Percentiles rank a stretch among this genome's conserved stretches.
Conservation (phyloP, 345 rosid genomes). For the Streptanthus diversifolius region DNA sequence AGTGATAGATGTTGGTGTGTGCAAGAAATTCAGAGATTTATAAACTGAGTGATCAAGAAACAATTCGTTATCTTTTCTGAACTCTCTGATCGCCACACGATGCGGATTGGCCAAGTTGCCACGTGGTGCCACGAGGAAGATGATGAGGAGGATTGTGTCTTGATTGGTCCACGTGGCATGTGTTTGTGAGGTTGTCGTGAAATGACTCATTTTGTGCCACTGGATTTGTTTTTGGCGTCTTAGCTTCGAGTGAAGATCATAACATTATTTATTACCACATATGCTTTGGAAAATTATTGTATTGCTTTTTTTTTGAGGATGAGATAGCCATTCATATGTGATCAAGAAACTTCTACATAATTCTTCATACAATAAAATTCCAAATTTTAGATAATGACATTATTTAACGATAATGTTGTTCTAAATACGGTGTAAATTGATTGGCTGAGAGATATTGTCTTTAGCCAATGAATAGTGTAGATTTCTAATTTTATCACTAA, state of each 20-base stretch:
- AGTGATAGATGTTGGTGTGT: slow-evolving; percentile 21
- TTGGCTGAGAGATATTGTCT: slow-evolving; percentile 6
- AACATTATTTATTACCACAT: slow-evolving; percentile 30
- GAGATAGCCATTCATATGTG: slow-evolving; percentile 29
- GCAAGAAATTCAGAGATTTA: slow-evolving; percentile 15
- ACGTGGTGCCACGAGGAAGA: slow-evolving; percentile 22
- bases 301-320: slow-evolving; percentile 1
- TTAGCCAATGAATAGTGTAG: background rate
- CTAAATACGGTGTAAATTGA: background rate
- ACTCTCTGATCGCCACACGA: slow-evolving; percentile 30
- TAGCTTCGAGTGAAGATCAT: slow-evolving; percentile 22
- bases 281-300: slow-evolving; percentile 9
- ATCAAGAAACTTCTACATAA: slow-evolving; percentile 27
- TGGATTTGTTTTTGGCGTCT: slow-evolving; percentile 4
- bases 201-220: slow-evolving; percentile 17
- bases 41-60: slow-evolving; percentile 23
- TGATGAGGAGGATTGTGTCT: slow-evolving; percentile 1
- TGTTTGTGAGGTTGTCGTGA: slow-evolving; percentile 25
- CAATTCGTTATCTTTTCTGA: slow-evolving; percentile 36
- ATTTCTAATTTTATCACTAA: background rate
- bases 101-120: slow-evolving; percentile 24
- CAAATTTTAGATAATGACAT: slow-evolving; percentile 18
- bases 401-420: background rate
- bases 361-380: slow-evolving; percentile 20
- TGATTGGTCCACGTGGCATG: slow-evolving; percentile 35